Evolutionary conservation across 495 filamentous ascomycete genomes (phyloP).

Genomic region (Elasticomyces elasticus): DNA sequence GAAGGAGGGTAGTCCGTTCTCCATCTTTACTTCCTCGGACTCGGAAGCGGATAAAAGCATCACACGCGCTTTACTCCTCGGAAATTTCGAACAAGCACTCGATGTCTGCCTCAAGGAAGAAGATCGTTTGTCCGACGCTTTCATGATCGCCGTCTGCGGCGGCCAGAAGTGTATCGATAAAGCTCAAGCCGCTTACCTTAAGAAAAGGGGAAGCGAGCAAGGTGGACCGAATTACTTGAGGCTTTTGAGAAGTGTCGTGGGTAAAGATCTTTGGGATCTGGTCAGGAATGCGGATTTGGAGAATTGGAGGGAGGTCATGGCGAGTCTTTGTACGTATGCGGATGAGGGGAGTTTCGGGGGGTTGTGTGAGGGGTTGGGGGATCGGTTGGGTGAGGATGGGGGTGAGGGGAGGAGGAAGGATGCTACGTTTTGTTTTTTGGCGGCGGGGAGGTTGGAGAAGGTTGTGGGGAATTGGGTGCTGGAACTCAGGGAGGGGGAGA

Average conservation of each 20-base stretch:
- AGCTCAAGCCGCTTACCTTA: constrained; percentile 84
- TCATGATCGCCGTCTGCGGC: constrained; percentile 96
- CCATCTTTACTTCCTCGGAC: constrained; percentile 69
- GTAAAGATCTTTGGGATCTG: constrained; percentile 96
- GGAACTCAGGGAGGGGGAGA: constrained; percentile 74
- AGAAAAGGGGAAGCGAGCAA: constrained; percentile 49
- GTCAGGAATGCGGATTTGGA: constrained; percentile 87
- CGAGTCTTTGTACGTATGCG: constrained; percentile 87
- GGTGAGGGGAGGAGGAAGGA: constrained; percentile 57
- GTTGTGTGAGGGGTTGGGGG: constrained; percentile 91
- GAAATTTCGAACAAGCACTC: constrained; percentile 82
- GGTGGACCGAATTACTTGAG: constrained; percentile 73
- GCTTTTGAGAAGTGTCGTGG: constrained; percentile 80
- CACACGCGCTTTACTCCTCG: constrained; percentile 76
- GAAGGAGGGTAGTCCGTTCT: constrained; percentile 78
- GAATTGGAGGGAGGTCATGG: constrained; percentile 97
- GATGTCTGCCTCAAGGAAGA: constrained; percentile 84
- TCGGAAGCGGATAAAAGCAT: constrained; percentile 75
- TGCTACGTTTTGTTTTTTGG: constrained; percentile 90
- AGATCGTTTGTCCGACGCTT: constrained; percentile 84
- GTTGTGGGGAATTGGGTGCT: constrained; percentile 87
- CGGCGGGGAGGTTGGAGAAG: constrained; percentile 94
- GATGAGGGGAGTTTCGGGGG: constrained; percentile 84
- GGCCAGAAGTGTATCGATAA: constrained; percentile 90
- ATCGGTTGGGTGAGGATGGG: constrained; percentile 56